These are phyloP conservation scores for Botrytis tulipae DNA, from an alignment of 2,329 filamentous ascomycete species.

Conservation along the genomic window DNA sequence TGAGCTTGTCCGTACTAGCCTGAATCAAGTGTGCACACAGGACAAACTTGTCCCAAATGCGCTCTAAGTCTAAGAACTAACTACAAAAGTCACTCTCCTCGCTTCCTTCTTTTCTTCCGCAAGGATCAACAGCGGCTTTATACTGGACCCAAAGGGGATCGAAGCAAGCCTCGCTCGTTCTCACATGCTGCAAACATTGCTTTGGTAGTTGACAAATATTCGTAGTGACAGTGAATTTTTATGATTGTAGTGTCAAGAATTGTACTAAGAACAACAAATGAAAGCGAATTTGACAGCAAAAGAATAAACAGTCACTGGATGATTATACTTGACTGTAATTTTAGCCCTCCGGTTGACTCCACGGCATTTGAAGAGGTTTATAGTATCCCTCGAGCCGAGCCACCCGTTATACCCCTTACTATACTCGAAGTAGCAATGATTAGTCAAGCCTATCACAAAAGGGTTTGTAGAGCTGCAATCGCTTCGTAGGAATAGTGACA, in stretches of 20 bases:
- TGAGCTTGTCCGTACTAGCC: neutral
- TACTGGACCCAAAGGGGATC: rapidly evolving
- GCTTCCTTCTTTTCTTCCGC: too few species aligned
- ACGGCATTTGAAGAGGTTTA: neutral
- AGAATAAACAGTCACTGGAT: neutral
- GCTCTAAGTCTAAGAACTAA: neutral
- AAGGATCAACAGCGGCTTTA: too few species aligned
- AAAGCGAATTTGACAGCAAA: neutral
- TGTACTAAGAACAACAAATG: neutral
- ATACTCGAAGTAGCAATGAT: too few species aligned
- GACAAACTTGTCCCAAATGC: neutral
- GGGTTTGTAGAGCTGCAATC: rapidly evolving
- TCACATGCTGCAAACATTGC: neutral
- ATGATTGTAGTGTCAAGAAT: neutral
- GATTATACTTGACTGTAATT: neutral
- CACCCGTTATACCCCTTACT: neutral
- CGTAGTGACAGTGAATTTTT: neutral
- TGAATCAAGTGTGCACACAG: neutral
- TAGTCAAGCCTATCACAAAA: neutral
- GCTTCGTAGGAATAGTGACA: neutral
- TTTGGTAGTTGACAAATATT: neutral
- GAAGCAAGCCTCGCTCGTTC: neutral
- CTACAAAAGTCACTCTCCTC: neutral
- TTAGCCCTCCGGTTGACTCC: neutral
- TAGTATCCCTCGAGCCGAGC: neutral